phyloP scores from a whole-genome alignment of 352 stramenopile genomes.

The Pythium myriotylum region DNA sequence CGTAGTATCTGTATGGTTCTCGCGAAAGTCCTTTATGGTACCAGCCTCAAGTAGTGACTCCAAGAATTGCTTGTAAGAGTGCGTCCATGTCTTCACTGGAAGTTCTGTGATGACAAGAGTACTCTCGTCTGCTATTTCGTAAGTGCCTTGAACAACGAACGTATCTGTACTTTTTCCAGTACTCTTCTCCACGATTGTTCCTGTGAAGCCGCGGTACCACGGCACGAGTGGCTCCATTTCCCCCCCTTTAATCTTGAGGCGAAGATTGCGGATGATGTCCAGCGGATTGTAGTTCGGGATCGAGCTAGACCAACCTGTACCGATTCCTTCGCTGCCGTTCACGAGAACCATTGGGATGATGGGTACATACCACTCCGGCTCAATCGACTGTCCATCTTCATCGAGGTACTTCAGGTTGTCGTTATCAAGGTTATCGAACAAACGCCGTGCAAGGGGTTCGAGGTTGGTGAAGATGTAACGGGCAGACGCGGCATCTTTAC shows the following conservation, averaged over 20 bases:
- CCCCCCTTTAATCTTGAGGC: conserved; percentile 64
- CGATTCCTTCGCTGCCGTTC: conserved; percentile 97
- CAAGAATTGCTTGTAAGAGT: conserved; percentile 96
- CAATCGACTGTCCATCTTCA: conserved; percentile 92
- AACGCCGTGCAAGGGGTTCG: conserved; percentile 73
- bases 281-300: conserved; percentile 93
- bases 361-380: conserved; percentile 93
- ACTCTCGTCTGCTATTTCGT: conserved; percentile 81
- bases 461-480: conserved; percentile 96
- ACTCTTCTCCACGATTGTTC: conserved; percentile 83
- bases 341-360: conserved; percentile 97
- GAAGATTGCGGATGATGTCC: conserved; percentile 86
- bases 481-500: conserved; percentile 94
- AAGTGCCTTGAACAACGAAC: conserved; percentile 86
- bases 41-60: conserved; percentile 87
- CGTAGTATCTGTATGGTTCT: conserved; percentile 93
- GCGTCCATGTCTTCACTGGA: conserved; percentile 95
- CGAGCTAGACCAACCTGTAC: conserved; percentile 94
- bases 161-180: conserved; percentile 56
- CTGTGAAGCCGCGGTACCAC: conserved; percentile 93
- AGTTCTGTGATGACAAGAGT: conserved; percentile 96
- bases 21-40: conserved; percentile 92
- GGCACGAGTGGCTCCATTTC: conserved; percentile 69
- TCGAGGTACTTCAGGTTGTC: conserved; percentile 90
- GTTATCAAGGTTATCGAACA: conserved; percentile 92